Evolutionary conservation across 768 basidiomycete genomes (phyloP).

Genomic region (Amanita pallidorosea): DNA sequence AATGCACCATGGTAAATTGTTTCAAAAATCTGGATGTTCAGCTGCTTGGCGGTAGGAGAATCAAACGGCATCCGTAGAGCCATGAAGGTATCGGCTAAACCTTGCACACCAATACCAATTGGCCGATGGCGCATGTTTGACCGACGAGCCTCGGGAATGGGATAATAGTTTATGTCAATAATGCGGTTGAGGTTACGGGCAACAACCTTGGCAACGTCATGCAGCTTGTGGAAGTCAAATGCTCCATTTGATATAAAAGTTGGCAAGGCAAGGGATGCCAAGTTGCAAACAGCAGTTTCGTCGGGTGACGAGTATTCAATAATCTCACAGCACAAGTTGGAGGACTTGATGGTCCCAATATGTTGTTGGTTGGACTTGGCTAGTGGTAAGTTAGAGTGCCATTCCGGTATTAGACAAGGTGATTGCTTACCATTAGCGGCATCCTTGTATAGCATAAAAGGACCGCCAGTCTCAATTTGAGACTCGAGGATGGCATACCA

Average conservation of each 20-base stretch:
- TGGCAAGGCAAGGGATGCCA: slow-evolving; percentile 93
- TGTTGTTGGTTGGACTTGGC: slow-evolving; percentile 98
- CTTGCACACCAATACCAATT: slow-evolving; percentile 95
- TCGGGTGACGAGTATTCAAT: slow-evolving; percentile 97
- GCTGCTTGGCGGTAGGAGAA: slow-evolving; percentile 69
- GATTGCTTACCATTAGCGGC: slow-evolving; percentile 68
- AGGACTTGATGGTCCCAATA: slow-evolving; percentile 97
- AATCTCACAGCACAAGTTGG: slow-evolving; percentile 98
- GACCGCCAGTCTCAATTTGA: slow-evolving; percentile 97
- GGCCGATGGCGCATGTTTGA: slow-evolving; percentile 98
- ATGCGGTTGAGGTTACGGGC: slow-evolving; percentile 88
- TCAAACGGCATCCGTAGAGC: slow-evolving; percentile 94
- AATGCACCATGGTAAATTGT: slow-evolving; percentile 96
- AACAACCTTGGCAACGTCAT: slow-evolving; percentile 90
- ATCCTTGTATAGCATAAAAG: slow-evolving; percentile 99
- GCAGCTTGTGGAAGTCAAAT: slow-evolving; percentile 93
- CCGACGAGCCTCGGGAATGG: slow-evolving; percentile 78
- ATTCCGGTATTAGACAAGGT: neutral
- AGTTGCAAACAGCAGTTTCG: slow-evolving; percentile 96
- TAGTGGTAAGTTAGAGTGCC: slow-evolving; percentile 17
- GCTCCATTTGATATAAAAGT: slow-evolving; percentile 73
- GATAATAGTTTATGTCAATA: slow-evolving; percentile 95
- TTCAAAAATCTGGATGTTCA: slow-evolving; percentile 96
- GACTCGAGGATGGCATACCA: slow-evolving; percentile 97
- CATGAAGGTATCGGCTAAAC: slow-evolving; percentile 98